Evolutionary conservation across 768 basidiomycete species (phyloP), one percentile per base, ranked within the genome.

Genomic region (Clitopilus passeckerianus): DNA sequence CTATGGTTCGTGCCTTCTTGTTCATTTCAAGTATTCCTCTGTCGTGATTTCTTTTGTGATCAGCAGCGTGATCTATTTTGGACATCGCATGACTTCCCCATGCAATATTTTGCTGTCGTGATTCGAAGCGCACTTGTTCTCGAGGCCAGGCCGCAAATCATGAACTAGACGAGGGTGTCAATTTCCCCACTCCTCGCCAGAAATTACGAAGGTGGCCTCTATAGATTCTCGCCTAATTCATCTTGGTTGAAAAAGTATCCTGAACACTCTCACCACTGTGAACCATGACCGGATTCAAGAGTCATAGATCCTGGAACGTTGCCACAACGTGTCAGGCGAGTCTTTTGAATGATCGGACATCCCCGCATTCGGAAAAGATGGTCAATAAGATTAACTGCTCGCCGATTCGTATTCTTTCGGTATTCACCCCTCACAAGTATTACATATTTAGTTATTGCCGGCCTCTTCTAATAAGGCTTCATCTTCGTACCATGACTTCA

Each of bases 371-470:
- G 71, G 74, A 71, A 54, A 67, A 65, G 66, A 69, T 72, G 65
- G 46, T 70, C 64, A 64, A 68, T 71, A 72, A 74, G 73, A 77
- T 77, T 74, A 74, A 66, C 69, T 69, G 74, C 77, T 74, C 73
- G 73, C 73, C 75, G 74, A 75, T 77, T 74, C 72, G 18, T 71
- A 69, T 75, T 72, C 71, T 70, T 78, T 71, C 70, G 72, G 70
- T 72, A 74, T 72, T 68, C 70, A 70, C 72, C 72, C 72, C 74
- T 73, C 73, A 73, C 77, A 77, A 75, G 72, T 75, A 77, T 80
- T 81, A 80, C 80, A 80, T 79, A 81, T 75, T 72, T 68, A 73
- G 66, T 72, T 74, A 71, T 65, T 55, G 60, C 67, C 66, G 67
- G 71, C 64, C 64, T 69, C 71, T 72, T 72, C 72, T 68, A 68